Evolutionary conservation across 768 basidiomycete species (phyloP).

Genomic region (Amanita inopinata): DNA sequence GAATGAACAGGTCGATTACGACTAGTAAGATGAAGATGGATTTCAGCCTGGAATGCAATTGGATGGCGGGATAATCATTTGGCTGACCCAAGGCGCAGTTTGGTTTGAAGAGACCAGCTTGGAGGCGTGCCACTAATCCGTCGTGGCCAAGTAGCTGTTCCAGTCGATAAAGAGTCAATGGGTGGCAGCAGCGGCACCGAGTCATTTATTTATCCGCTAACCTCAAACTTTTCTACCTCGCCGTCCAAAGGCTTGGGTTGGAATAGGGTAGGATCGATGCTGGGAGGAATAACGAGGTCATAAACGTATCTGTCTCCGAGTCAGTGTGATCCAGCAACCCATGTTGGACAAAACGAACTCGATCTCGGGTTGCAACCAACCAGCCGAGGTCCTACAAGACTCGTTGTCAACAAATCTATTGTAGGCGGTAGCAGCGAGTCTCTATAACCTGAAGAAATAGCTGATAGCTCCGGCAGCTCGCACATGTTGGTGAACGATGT

Average conservation of each 20-base stretch:
- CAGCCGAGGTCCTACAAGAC: conserved; percentile 39
- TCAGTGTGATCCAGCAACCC: background rate
- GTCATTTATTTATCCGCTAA: conserved; percentile 17
- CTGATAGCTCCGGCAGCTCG: conserved; percentile 61
- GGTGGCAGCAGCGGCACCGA: too few species aligned
- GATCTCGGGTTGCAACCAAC: conserved; percentile 84
- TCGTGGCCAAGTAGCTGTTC: conserved; percentile 56
- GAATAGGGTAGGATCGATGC: conserved; percentile 36
- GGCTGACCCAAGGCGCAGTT: conserved; percentile 82
- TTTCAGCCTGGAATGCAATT: background rate
- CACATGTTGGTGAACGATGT: conserved; percentile 50
- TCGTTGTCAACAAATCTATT: too few species aligned
- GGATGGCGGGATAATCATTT: background rate
- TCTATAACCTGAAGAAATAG: conserved; percentile 64
- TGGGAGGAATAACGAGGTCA: conserved; percentile 62
- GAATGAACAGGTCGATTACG: conserved; percentile 81
- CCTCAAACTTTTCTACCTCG: conserved; percentile 92
- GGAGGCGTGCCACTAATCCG: conserved; percentile 55
- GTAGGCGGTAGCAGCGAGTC: background rate
- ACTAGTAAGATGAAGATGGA: conserved; percentile 32
- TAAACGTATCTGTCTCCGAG: conserved; percentile 59
- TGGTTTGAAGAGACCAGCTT: conserved; percentile 73
- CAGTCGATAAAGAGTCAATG: background rate
- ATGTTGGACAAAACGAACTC: conserved; percentile 28
- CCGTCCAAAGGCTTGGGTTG: conserved; percentile 75